Evolutionary conservation across 2,329 filamentous ascomycete genomes (phyloP), one percentile per base, ranked within the genome.

Genomic region (Xylogone sp.): DNA sequence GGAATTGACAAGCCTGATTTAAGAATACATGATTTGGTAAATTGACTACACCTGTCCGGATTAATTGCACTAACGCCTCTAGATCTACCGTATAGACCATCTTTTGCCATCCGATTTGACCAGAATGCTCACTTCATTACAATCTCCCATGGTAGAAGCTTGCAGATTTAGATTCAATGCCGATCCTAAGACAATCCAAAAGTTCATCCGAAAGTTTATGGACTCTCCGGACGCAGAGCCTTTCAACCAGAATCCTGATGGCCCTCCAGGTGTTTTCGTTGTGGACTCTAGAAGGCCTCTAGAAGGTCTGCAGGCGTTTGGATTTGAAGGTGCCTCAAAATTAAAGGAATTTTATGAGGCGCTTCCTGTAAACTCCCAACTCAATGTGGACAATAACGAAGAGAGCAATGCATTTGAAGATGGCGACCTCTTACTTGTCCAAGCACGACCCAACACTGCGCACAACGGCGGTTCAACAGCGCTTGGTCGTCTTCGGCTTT

Each of bases 1-100:
- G 94, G 94, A 10, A 88, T 84, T 3, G 94, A 99, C 69, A 99
- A 99, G 68, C 94, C 94, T 3, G 94, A 99, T 65, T 72, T 93
- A 9, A 83, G 94, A 18, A 86, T 92, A 34, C 80, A 82, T 1
- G 84, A 83, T 21, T 71, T 81, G 62, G 85, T 88, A 66, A 48
- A 74, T 66, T 4, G n/a, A 16, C 4, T 13, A 39, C 2, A 2
- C 42, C 5, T 12, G 6, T 2, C 42, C 1, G 12, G 13, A 18
- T 45, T 9, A 27, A 21, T n/a, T n/a, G n/a, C n/a, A n/a, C 60
- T 69, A 58, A 69, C 57, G 56, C 6, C 56, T 64, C 58, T 65
- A 90, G 79, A 89, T 95, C 54, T 75, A 72, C 48, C 75, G 75
- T 1, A 75, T 96, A 39, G 83, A 86, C 19, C 71, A 86, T 55